Base-by-base conservation (phyloP, 371 early-diverging fungal genomes). In the Apophysomyces variabilis region DNA sequence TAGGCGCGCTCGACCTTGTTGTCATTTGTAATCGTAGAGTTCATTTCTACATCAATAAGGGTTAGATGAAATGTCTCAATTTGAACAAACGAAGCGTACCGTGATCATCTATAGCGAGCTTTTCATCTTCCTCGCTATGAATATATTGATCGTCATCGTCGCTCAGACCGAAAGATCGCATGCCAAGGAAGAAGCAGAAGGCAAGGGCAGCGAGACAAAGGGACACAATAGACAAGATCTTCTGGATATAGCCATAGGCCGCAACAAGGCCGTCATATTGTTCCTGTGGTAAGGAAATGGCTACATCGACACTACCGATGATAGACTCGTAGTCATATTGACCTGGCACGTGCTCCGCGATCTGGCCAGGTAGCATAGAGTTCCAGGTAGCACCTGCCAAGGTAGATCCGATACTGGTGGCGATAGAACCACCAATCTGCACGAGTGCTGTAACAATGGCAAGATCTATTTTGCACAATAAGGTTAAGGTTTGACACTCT, bases 371-470 rank as follows among this genome's bases (percentile, higher is more conserved):
- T 58, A 84, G 60, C 26, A 72, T 62, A 43, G 74, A 69, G 43
- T 82, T 84, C 80, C 82, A 84, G 41, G 81, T 61, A 57, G 82
- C 79, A 26, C 82, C 82, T 41, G 78, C 73, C 38, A 84, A 59
- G 5, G 84, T 74, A 21, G 72, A 61, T 3, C 84, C 84, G n/a
- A 84, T 72, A 18, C 79, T 76, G 11, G 66, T 62, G 41, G 80
- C 78, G 35, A 84, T 66, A 0, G 78, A 62, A 0, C 71, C 73
- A 50, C 78, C 66, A 38, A 81, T 67, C 58, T 81, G 80, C 7
- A 73, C 76, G 3, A 76, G 61, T 60, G 82, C 80, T 37, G 80
- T 72, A 32, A 77, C 77, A 37, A 73, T 73, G 14, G 80, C 80
- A 35, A 84, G 45, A 64, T 84, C 78, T 58, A 65, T 54, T 26